Percentiles rank a stretch among this genome's conserved stretches.
Evolutionary conservation across 129 eudicot species (phyloP).

Genomic region (Lonicera japonica): DNA sequence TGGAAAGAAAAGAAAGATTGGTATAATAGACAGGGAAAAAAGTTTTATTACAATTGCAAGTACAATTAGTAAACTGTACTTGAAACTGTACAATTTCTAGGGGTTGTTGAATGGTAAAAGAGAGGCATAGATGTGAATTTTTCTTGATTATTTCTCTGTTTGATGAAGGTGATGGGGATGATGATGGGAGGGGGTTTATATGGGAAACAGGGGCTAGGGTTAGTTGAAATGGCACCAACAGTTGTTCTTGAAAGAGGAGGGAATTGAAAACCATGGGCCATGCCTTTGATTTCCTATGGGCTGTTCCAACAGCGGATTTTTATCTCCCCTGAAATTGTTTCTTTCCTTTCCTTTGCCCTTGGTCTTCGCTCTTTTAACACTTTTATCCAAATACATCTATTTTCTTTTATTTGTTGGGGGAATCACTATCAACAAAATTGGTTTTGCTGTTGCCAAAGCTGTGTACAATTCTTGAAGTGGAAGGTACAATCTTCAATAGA

Average conservation of each 20-base stretch:
- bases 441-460: not conserved
- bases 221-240: constrained; percentile 16
- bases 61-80: not conserved
- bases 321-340: not conserved
- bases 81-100: not conserved
- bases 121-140: constrained; percentile 17
- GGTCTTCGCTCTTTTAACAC: not conserved
- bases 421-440: not conserved
- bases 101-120: constrained; percentile 7
- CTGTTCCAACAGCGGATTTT: constrained; percentile 60
- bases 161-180: constrained; percentile 13
- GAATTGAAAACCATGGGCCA: constrained; percentile 69
- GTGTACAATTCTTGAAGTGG: too few species aligned
- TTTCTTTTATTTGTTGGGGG: not conserved
- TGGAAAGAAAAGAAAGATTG: not conserved
- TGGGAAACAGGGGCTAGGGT: constrained; percentile 10
- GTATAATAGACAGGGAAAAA: too few species aligned
- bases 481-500: too few species aligned
- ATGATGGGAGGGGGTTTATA: constrained; percentile 12
- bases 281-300: constrained; percentile 71
- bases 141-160: constrained; percentile 12
- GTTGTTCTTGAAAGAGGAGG: constrained; percentile 31
- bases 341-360: not conserved
- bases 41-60: not conserved
- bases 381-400: not conserved